Evolutionary conservation across 441 rosid species (phyloP).

Genomic region (Hypseocharis bilobata): DNA sequence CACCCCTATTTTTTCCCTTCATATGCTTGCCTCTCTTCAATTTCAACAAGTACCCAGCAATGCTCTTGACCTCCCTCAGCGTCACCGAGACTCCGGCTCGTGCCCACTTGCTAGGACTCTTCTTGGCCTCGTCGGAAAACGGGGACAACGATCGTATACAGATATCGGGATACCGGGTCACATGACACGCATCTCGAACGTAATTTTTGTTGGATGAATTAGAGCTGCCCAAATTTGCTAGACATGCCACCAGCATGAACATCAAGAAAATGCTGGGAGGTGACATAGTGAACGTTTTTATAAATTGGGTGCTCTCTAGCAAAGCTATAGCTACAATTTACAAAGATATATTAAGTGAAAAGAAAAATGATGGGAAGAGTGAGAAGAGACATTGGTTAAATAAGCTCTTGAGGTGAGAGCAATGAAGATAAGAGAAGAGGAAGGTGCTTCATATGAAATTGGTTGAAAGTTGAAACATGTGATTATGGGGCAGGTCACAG

Average conservation of each 20-base stretch:
- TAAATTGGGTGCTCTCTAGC: no score
- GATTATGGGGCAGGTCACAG: no score
- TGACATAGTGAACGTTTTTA: conserved; percentile 16
- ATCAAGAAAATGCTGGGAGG: conserved; percentile 4
- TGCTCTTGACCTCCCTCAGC: conserved; percentile 40
- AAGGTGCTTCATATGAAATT: no score
- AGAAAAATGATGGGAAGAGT: no score
- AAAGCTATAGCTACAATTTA: not conserved
- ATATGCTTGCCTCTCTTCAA: conserved; percentile 24
- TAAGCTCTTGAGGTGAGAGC: no score
- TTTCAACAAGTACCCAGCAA: conserved; percentile 24
- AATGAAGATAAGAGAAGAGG: no score
- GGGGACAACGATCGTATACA: conserved; percentile 51
- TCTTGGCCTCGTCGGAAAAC: conserved; percentile 46
- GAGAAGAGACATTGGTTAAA: not conserved
- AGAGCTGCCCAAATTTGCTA: conserved; percentile 1
- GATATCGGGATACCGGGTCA: conserved; percentile 50
- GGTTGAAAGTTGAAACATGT: no score
- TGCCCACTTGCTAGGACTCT: conserved; percentile 73
- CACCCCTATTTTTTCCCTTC: conserved; percentile 35
- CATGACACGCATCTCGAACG: conserved; percentile 67
- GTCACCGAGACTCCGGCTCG: conserved; percentile 73
- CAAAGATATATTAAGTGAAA: not conserved
- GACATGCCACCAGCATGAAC: conserved; percentile 21
- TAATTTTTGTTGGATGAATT: conserved; percentile 17